Percentiles rank a stretch among this genome's conserved stretches.
Conservation (phyloP, 768 basidiomycete genomes). For the Crassisporium funariophilum region DNA sequence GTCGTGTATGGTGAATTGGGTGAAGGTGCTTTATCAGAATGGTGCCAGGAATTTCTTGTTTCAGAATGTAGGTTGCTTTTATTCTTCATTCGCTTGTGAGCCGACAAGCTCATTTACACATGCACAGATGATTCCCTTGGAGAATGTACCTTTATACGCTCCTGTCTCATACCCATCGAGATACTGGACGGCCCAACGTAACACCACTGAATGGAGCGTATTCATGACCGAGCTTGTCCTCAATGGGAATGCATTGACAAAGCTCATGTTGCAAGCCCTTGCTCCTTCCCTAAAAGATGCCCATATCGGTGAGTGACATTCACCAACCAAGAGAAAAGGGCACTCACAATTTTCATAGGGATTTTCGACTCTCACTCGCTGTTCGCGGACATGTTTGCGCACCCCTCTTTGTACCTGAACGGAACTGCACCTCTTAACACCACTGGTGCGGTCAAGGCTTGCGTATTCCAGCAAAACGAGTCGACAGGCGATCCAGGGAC, state of each 20-base stretch:
- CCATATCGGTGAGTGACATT: slow-evolving; percentile 51
- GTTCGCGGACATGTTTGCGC: slow-evolving; percentile 57
- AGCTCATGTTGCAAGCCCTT: slow-evolving; percentile 52
- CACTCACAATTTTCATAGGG: slow-evolving; percentile 31
- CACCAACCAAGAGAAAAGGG: not conserved
- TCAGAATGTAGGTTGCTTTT: slow-evolving; percentile 53
- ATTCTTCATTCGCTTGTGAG: not conserved
- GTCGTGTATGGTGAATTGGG: slow-evolving; percentile 60
- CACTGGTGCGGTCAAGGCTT: slow-evolving; percentile 51
- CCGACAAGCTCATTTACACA: not conserved
- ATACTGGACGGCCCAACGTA: slow-evolving; percentile 53
- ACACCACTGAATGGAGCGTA: slow-evolving; percentile 60
- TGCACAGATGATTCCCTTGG: slow-evolving; percentile 57
- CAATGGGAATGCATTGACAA: slow-evolving; percentile 53
- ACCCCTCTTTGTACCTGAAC: slow-evolving; percentile 58
- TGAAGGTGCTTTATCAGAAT: slow-evolving; percentile 53
- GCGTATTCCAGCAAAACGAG: slow-evolving; percentile 42
- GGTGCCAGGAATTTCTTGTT: slow-evolving; percentile 72
- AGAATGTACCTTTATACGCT: slow-evolving; percentile 49
- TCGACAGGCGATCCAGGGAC: slow-evolving; percentile 21
- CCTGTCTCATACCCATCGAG: slow-evolving; percentile 46
- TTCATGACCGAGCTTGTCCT: slow-evolving; percentile 54
- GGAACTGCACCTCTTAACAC: slow-evolving; percentile 65
- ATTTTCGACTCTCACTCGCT: slow-evolving; percentile 64
- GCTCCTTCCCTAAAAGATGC: slow-evolving; percentile 50